A percentile compares a stretch with the other conserved stretches of the same genome.
These are phyloP conservation scores for Hyphopichia khmerensis DNA, from an alignment of 1,139 yeast genomes.

Conservation along the genomic window DNA sequence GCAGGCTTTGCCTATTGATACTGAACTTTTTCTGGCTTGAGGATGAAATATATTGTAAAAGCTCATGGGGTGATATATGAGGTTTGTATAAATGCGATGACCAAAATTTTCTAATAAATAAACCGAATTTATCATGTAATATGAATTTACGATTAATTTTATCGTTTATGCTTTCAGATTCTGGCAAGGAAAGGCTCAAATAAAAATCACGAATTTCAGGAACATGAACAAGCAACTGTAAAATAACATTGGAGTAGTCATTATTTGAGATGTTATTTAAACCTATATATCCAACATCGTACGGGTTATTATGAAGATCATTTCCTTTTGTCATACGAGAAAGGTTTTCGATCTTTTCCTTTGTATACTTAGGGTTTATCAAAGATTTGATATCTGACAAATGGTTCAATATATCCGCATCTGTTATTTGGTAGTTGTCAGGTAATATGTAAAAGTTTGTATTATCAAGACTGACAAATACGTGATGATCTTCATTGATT, in stretches of 20 bases:
- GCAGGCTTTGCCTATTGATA: slow-evolving; percentile 40
- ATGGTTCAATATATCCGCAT: slow-evolving; percentile 21
- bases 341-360: slow-evolving; percentile 24
- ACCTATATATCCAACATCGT: slow-evolving; percentile 66
- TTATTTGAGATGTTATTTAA: slow-evolving; percentile 50
- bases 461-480: slow-evolving; percentile 55
- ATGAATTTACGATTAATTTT: slow-evolving; percentile 16
- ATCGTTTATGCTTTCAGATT: slow-evolving; percentile 8
- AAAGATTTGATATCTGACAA: slow-evolving; percentile 53
- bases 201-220: slow-evolving; percentile 51
- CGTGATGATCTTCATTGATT: slow-evolving; percentile 60
- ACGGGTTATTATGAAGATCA: slow-evolving; percentile 47
- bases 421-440: slow-evolving; percentile 46
- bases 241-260: slow-evolving; percentile 55
- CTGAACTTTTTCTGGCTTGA: slow-evolving; percentile 44
- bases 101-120: slow-evolving; percentile 64
- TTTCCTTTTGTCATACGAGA: slow-evolving; percentile 12
- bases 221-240: slow-evolving; percentile 59
- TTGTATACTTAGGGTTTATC: slow-evolving; percentile 51
- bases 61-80: slow-evolving; percentile 69
- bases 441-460: slow-evolving; percentile 59
- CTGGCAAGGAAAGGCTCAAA: slow-evolving; percentile 25
- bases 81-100: slow-evolving; percentile 54
- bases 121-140: slow-evolving; percentile 35
- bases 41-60: slow-evolving; percentile 48